phyloP scores from a whole-genome alignment of 495 filamentous ascomycete genomes.

The Evernia prunastri region DNA sequence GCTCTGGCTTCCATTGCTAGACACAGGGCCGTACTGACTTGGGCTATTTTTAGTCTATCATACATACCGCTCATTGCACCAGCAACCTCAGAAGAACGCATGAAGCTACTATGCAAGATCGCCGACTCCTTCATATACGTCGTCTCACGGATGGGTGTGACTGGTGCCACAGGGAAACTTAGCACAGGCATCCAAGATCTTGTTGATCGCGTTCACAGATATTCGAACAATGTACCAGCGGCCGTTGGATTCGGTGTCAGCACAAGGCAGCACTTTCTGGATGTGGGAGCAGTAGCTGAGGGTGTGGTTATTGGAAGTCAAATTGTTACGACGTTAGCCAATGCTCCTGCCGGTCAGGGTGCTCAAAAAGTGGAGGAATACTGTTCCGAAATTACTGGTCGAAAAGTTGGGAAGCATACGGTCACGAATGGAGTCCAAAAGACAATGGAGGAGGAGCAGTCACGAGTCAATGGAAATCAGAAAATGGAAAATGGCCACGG shows the following conservation, averaged over 20 bases:
- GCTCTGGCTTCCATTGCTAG: constrained; percentile 27
- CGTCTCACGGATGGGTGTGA: constrained; percentile 95
- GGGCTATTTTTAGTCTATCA: constrained; percentile 55
- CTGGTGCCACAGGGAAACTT: constrained; percentile 77
- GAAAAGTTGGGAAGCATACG: constrained; percentile 26
- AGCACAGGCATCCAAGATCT: constrained; percentile 74
- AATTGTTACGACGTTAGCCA: constrained; percentile 72
- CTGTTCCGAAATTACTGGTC: constrained; percentile 72
- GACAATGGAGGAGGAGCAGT: constrained; percentile 47
- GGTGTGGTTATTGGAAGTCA: constrained; percentile 97
- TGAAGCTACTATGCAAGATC: constrained; percentile 93
- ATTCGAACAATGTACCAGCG: constrained; percentile 81
- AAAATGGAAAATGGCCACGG: constrained; percentile 31
- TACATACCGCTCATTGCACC: constrained; percentile 95
- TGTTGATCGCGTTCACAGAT: constrained; percentile 78
- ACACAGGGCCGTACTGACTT: background rate
- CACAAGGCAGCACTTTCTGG: constrained; percentile 87
- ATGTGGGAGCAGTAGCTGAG: constrained; percentile 75
- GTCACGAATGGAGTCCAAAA: constrained; percentile 45
- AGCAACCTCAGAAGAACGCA: constrained; percentile 81
- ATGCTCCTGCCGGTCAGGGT: constrained; percentile 62
- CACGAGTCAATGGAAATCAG: constrained; percentile 37
- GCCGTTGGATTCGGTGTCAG: constrained; percentile 95
- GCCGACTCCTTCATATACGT: constrained; percentile 99
- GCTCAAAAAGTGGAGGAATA: constrained; percentile 78